Base-by-base conservation (phyloP, 257 asterid genomes). In the Nicotiana benthamiana region DNA sequence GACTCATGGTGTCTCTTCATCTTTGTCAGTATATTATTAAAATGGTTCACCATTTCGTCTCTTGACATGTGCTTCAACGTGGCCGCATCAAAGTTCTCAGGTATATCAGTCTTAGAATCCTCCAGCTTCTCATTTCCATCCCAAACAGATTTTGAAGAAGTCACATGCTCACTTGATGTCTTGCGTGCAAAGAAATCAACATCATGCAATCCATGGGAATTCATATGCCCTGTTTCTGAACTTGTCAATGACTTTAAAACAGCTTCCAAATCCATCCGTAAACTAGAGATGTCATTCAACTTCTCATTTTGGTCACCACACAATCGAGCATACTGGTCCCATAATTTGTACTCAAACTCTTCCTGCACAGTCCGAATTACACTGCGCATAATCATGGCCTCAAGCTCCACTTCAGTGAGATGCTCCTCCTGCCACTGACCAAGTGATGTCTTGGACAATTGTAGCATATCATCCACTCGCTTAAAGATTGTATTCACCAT, bases 1-100 rank as follows among this genome's bases (percentile, higher is more conserved):
- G 94, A 89, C 85, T 96, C 99, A 67, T 96, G 93, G 46, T 90
- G 90, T 86, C 99, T 96, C 86, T 57, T 94, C 83, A 91, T 84
- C 87, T 86, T 84, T 64, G 91, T 88, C 80, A 96, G 90, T 62
- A 84, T 87, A 51, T 56, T n/a, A 77, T 89, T 92, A 76, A 94
- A 96, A 84, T 91, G 82, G 74, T 22, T 67, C 46, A 96, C 98
- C 68, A 96, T 61, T 27, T 72, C 88, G 74, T 90, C 97, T 82
- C 81, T 86, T 1, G 56, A 3, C 86, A 96, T 30, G 87, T 92
- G 97, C 54, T 86, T 89, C 80, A 94, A 84, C 75, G 77, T 91
- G 40, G 85, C 90, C 80, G 88, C 83, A 66, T 91, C 97, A 81
- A 83, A 89, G 46, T 30, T 89, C 87, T 92, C 95, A 34, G 88